A percentile compares a stretch with the other conserved stretches of the same genome.
phyloP scores from a whole-genome alignment of 192 early-diverging fungal genomes.

The Thamnidium elegans region DNA sequence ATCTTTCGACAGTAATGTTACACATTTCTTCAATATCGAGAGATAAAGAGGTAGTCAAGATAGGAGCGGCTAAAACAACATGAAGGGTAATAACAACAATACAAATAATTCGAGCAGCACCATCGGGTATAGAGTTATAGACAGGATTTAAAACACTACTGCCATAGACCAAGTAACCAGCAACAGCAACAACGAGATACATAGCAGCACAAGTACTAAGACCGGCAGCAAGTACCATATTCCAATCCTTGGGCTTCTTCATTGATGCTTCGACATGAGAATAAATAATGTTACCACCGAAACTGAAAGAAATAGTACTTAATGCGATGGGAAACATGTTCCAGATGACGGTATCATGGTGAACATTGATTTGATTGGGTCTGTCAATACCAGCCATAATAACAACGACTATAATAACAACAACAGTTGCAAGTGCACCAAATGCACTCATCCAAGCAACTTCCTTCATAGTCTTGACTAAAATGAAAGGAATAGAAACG shows the following conservation, averaged over 20 bases:
- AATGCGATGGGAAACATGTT: constrained; percentile 69
- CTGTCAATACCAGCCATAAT: constrained; percentile 48
- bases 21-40: constrained; percentile 69
- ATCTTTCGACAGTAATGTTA: constrained; percentile 56
- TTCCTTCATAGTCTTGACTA: constrained; percentile 77
- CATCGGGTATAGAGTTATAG: constrained; percentile 64
- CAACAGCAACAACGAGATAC: constrained; percentile 65
- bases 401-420: constrained; percentile 68
- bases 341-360: constrained; percentile 54
- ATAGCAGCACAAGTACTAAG: constrained; percentile 64
- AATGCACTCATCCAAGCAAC: constrained; percentile 73
- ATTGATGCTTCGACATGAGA: constrained; percentile 76
- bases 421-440: constrained; percentile 72
- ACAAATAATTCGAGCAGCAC: constrained; percentile 56
- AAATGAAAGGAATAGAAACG: constrained; percentile 72
- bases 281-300: constrained; percentile 61
- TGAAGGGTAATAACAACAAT: constrained; percentile 77
- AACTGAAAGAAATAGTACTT: constrained; percentile 82
- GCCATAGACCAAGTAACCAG: constrained; percentile 76
- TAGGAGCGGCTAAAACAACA: constrained; percentile 75
- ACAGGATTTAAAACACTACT: constrained; percentile 62
- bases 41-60: constrained; percentile 72
- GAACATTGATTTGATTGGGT: constrained; percentile 29
- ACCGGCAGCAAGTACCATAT: constrained; percentile 58
- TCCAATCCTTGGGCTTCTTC: constrained; percentile 65